Evolutionary conservation across 73 alveolate genomes (phyloP).

Genomic region (Paramecium sexaurelia): DNA sequence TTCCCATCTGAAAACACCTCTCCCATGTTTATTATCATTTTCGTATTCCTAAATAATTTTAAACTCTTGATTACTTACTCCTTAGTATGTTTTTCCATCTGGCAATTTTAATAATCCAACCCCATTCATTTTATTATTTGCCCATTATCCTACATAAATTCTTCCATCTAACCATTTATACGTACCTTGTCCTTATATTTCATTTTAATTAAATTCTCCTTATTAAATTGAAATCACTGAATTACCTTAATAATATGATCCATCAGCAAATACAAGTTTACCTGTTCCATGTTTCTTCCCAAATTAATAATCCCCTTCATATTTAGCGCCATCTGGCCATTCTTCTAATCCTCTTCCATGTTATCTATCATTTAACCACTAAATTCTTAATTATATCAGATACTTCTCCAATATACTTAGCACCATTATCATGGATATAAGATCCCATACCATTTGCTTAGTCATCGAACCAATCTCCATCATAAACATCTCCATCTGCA

Average conservation of each 20-base stretch:
- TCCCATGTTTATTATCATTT: slow-evolving; percentile 78
- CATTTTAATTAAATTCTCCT: slow-evolving; percentile 65
- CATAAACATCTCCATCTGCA: slow-evolving; percentile 83
- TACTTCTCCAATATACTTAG: slow-evolving; percentile 84
- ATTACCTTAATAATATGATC: slow-evolving; percentile 75
- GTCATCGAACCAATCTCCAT: slow-evolving; percentile 87
- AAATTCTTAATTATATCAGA: background rate
- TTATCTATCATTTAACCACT: slow-evolving; percentile 86
- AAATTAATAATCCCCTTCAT: slow-evolving; percentile 85
- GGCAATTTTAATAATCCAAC: slow-evolving; percentile 75
- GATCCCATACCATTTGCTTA: slow-evolving; percentile 85
- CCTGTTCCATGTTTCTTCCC: slow-evolving; percentile 94
- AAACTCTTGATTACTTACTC: slow-evolving; percentile 54
- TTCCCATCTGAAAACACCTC: slow-evolving; percentile 74
- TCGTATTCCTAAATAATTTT: slow-evolving; percentile 48
- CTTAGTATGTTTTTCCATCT: slow-evolving; percentile 79
- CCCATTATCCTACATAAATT: slow-evolving; percentile 76
- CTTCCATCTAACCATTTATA: slow-evolving; percentile 81
- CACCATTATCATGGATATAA: slow-evolving; percentile 86
- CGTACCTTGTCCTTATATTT: slow-evolving; percentile 77
- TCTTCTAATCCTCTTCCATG: slow-evolving; percentile 86
- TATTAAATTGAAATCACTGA: slow-evolving; percentile 34
- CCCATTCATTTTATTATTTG: slow-evolving; percentile 78
- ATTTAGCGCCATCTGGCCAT: slow-evolving; percentile 90
- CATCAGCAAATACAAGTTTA: slow-evolving; percentile 73